Evolutionary conservation across 345 rosid genomes (phyloP).

Genomic region (Odontarrhena argentea): DNA sequence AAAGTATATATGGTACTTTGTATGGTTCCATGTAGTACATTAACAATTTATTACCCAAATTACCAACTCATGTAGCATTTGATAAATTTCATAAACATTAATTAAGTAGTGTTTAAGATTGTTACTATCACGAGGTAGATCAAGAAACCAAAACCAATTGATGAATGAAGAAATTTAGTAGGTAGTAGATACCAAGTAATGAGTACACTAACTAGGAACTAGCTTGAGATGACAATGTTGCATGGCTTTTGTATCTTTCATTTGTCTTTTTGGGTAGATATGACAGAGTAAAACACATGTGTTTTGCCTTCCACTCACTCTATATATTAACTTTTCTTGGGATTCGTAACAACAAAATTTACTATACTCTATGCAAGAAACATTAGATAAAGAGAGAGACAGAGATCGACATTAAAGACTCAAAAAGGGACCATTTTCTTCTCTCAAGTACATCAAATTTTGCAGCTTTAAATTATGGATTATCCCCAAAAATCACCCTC

Average conservation of each 20-base stretch:
- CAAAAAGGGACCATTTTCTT: slow-evolving; percentile 35
- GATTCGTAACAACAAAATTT: slow-evolving; percentile 28
- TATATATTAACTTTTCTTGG: slow-evolving; percentile 38
- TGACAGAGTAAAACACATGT: slow-evolving; percentile 34
- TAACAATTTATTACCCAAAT: background rate
- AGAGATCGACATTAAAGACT: slow-evolving; percentile 37
- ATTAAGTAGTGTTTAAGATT: background rate
- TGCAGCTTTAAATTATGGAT: slow-evolving; percentile 39
- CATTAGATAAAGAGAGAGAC: slow-evolving; percentile 12
- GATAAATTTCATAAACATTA: background rate
- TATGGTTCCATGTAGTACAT: background rate
- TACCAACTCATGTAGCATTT: slow-evolving; percentile 2
- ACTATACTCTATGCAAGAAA: background rate
- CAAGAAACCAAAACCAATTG: background rate
- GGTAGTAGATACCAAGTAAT: background rate
- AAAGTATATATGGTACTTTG: background rate
- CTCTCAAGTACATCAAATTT: slow-evolving; percentile 38
- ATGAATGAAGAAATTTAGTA: background rate
- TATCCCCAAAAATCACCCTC: slow-evolving; percentile 32
- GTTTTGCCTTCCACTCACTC: slow-evolving; percentile 41
- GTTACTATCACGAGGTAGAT: slow-evolving; percentile 1
- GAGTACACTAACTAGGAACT: slow-evolving; percentile 13
- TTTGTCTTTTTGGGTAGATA: slow-evolving; percentile 30
- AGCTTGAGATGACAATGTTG: slow-evolving; percentile 27
- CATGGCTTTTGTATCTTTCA: slow-evolving; percentile 38